Evolutionary conservation across 1,284 basidiomycete genomes (phyloP), one percentile per base, ranked within the genome.

Genomic region (Somion occarium): DNA sequence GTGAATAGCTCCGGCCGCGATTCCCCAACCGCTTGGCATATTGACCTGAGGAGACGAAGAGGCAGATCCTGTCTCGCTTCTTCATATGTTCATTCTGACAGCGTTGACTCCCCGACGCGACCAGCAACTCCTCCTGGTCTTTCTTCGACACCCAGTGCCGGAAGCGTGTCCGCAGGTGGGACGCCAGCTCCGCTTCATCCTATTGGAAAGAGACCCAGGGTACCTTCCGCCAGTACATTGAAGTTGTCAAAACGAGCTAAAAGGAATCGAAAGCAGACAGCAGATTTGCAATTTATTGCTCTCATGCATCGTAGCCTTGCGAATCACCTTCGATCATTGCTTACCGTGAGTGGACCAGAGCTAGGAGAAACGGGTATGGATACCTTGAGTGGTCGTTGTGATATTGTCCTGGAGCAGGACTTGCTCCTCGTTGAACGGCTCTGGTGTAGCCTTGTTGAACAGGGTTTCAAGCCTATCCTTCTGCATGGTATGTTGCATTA

Each of bases 281-380:
- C 64, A 15, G 73, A 76, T 46, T 57, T 72, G 18, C 66, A 67
- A 53, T 74, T 74, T 62, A 59, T 68, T 44, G 71, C 69, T 1
- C 62, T 72, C 5, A 59, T 76, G 41, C 71, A 73, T 53, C 64
- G 70, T 49, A 75, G 70, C 48, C 66, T 75, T 52, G 50, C 61
- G 15, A 53, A 58, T 19, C 54, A 58, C 27, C 57, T 65, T 23
- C 43, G 57, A 3, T 20, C 7, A 19, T n/a, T 38, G 25, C 19
- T 43, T 3, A 23, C 15, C 11, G 5, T 43, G 19, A 13, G 13
- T 3, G 15, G 24, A 5, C 45, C 39, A 34, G 27, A 42, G 46
- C 44, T 42, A 24, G 52, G 45, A 38, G 12, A 38, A 30, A n/a
- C 18, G 38, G 11, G 51, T 20, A 38, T 48, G 23, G 52, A 50